Evolutionary conservation across 768 basidiomycete species (phyloP), one percentile per base, ranked within the genome.

Genomic region (Holtermanniella nyarrowii): DNA sequence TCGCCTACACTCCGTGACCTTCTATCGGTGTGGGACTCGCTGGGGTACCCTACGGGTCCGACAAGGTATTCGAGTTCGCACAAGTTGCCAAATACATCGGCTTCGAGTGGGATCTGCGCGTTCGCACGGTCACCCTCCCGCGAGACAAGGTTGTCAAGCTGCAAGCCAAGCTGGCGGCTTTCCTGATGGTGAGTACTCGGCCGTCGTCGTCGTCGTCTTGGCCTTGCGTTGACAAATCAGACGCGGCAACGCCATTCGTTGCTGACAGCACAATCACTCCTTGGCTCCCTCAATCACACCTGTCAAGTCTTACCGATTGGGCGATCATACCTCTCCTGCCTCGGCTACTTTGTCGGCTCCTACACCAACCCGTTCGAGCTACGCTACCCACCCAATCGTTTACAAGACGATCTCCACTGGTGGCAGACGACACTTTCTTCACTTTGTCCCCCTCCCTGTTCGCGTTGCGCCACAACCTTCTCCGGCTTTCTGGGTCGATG

Each of bases 401-500:
- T 37, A 7, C 10, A 7, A 7, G 31, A 37, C 31, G 31, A 37
- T 16, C 10, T 16, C 31, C 31, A 16, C 16, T 37, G 31, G 31
- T 37, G 31, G 31, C 16, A n/a, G 10, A 16, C 10, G 7, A 7
- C 10, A 7, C 31, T 7, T 37, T 37, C 31, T n/a, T 7, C 7
- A 7, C 31, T 16, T 16, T 16, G 16, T n/a, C n/a, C n/a, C 31
- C 31, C 10, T 37, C 16, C 10, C 7, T 7, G 31, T 37, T 37
- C 10, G 31, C 31, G 16, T 7, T 7, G 31, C 31, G 10, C 10
- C 31, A 37, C 31, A 16, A 7, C 16, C 31, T 7, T 16, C 16
- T 37, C 10, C 31, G 31, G 31, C 31, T 7, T 45, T 75, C 7
- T 76, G 70, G 41, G 74, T 77, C 1, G 76, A 77, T 46, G 75